These are phyloP conservation scores for Bretziella fagacearum DNA, from an alignment of 2,329 filamentous ascomycete genomes.

Conservation along the genomic window DNA sequence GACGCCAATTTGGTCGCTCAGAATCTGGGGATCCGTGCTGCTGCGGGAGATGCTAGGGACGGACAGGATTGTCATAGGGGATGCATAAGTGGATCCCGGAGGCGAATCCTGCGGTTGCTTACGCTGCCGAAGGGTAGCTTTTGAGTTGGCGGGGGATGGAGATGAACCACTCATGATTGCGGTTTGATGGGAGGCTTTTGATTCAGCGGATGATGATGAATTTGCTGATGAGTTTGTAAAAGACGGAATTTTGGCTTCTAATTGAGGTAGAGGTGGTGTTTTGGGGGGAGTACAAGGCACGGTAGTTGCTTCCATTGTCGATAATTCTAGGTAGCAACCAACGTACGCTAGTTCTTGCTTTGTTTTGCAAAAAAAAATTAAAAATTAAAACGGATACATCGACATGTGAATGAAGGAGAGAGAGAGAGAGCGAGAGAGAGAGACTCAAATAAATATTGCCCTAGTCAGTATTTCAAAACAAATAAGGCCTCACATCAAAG, in stretches of 20 bases:
- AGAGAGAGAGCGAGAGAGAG: too few relatives aligned
- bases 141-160: background rate
- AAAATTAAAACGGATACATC: too few relatives aligned
- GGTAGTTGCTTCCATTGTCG: slow-evolving; percentile 8
- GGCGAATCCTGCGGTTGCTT: too few relatives aligned
- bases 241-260: background rate
- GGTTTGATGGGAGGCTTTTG: background rate
- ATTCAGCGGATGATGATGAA: too few relatives aligned
- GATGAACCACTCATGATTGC: background rate
- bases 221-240: too few relatives aligned
- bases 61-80: background rate
- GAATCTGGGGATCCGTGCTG: slow-evolving; percentile 10
- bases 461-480: too few relatives aligned
- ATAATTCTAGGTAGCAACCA: background rate
- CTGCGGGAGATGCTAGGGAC: background rate
- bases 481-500: too few relatives aligned
- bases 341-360: too few relatives aligned
- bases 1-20: slow-evolving; percentile 15
- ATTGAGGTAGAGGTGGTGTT: slow-evolving; percentile 9
- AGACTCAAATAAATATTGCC: too few relatives aligned
- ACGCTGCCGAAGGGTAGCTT: background rate
- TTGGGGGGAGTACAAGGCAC: slow-evolving; percentile 2
- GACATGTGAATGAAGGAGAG: too few relatives aligned
- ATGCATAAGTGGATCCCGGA: background rate
- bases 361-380: too few relatives aligned